Conservation (phyloP, 495 filamentous ascomycete species). For the Xylaria grammica region DNA sequence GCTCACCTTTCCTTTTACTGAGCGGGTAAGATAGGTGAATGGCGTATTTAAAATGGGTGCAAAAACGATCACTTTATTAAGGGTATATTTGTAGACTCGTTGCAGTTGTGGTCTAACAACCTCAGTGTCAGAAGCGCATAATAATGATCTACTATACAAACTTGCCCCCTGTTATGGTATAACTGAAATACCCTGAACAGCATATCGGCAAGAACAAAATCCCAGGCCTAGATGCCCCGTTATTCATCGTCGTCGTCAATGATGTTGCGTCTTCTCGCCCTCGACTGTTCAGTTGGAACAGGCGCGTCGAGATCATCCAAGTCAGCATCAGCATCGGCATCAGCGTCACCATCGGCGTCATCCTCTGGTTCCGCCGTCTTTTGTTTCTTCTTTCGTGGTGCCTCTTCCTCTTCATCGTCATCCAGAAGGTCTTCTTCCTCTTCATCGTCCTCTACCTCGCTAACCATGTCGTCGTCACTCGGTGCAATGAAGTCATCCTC, state of each 20-base stretch:
- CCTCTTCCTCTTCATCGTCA: conserved; percentile 54
- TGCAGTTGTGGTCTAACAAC: neutral
- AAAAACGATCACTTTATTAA: neutral
- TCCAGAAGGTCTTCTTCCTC: conserved; percentile 57
- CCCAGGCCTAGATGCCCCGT: neutral
- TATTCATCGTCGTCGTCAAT: conserved; percentile 57
- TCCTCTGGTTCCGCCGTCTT: conserved; percentile 54
- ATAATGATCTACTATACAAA: conserved; percentile 16
- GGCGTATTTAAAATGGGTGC: neutral
- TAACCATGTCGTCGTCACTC: conserved; percentile 70
- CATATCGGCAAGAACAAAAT: neutral
- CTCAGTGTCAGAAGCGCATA: neutral
- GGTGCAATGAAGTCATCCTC: conserved; percentile 79
- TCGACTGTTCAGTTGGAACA: conserved; percentile 36
- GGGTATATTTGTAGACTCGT: neutral
- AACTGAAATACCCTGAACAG: neutral
- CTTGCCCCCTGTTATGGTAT: neutral
- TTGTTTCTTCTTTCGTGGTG: conserved; percentile 54
- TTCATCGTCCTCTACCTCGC: conserved; percentile 65
- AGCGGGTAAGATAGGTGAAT: neutral
- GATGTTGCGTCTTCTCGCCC: conserved; percentile 46
- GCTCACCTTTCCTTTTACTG: neutral
- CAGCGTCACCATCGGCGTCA: conserved; percentile 46
- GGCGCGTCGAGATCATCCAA: conserved; percentile 50
- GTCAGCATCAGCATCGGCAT: conserved; percentile 38